Base-by-base conservation (phyloP, 106 monocot species). In the Iris macrosiphon region DNA sequence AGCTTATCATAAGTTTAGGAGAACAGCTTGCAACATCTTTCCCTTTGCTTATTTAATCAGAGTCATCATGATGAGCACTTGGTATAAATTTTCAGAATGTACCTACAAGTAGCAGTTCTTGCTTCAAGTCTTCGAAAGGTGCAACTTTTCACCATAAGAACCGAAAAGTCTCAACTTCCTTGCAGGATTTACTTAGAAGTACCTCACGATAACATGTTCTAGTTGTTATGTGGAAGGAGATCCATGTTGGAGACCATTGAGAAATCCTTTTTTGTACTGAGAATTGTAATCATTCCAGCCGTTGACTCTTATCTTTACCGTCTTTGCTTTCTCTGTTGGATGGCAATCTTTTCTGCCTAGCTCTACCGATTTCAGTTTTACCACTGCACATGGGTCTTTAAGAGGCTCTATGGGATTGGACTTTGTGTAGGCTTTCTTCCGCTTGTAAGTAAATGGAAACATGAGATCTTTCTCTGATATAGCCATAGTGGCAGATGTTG, bases 381-480 rank as follows among this genome's bases (percentile, higher is more conserved):
- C 25, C 0, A 47, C 40, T 4, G 31, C 18, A 17, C 34, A 8
- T 31, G 43, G 31, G 26, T 61, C 7, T 35, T 70, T 70, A 21
- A 40, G 41, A 23, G 52, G 45, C 17, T 38, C 55, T 34, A 38
- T 7, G 13, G 53, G 2, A 32, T 25, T 57, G 43, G 27, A 66
- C 66, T 71, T 75, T 11, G 14, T 52, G 23, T 48, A 31, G 10
- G 43, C 45, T 34, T 75, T 81, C 57, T 74, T 74, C 31, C 80
- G 22, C 59, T 71, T 71, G 43, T 63, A 81, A 45, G 70, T 75
- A 55, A 75, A 62, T 20, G 75, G 80, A 47, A 70, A 61, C 38
- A 45, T 57, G 45, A 23, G 49, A 25, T 21, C 49, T 54, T 25
- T 39, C 23, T 37, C 35, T n/a, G n/a, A n/a, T n/a, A n/a, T n/a